Evolutionary conservation across 495 filamentous ascomycete species (phyloP).

Genomic region (Tetracladium setigerum): DNA sequence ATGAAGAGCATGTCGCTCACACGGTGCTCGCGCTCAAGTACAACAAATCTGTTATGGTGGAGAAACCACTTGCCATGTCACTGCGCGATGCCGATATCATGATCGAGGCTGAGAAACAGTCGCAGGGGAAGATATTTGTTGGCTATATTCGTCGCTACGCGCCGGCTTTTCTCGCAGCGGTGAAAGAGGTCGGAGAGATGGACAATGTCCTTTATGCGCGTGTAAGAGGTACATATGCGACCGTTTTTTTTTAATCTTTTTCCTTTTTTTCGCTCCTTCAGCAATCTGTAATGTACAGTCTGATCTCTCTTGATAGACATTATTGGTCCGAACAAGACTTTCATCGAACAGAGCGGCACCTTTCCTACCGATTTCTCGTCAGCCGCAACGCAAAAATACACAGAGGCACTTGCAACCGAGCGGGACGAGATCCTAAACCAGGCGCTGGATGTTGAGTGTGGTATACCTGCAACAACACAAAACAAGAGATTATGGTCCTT

Average conservation of each 20-base stretch:
- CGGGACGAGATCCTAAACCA: slow-evolving; percentile 1
- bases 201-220: slow-evolving; percentile 1
- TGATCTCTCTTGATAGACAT: slow-evolving; percentile 50
- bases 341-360: slow-evolving; percentile 38
- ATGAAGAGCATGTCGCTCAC: slow-evolving; percentile 41
- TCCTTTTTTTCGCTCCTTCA: too few species aligned
- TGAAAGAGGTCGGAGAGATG: slow-evolving; percentile 6
- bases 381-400: slow-evolving; percentile 15
- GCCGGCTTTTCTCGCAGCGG: slow-evolving; percentile 37
- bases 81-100: slow-evolving; percentile 1
- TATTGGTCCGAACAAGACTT: slow-evolving; percentile 36
- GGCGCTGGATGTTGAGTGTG: slow-evolving; percentile 4
- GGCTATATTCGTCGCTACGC: slow-evolving; percentile 49
- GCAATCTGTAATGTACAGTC: too few species aligned
- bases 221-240: slow-evolving; percentile 32
- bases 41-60: slow-evolving; percentile 47
- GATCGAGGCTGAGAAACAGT: slow-evolving; percentile 22
- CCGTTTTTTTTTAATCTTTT: slow-evolving; percentile 42
- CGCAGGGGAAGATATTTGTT: slow-evolving; percentile 34
- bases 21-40: slow-evolving; percentile 41
- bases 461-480: slow-evolving; percentile 17
- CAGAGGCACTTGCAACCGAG: not conserved
- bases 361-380: slow-evolving; percentile 28
- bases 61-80: slow-evolving; percentile 38
- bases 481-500: slow-evolving; percentile 28